Evolutionary conservation across 169 alveolate species (phyloP), one percentile per base, ranked within the genome.

Genomic region (Cryptosporidium canis): DNA sequence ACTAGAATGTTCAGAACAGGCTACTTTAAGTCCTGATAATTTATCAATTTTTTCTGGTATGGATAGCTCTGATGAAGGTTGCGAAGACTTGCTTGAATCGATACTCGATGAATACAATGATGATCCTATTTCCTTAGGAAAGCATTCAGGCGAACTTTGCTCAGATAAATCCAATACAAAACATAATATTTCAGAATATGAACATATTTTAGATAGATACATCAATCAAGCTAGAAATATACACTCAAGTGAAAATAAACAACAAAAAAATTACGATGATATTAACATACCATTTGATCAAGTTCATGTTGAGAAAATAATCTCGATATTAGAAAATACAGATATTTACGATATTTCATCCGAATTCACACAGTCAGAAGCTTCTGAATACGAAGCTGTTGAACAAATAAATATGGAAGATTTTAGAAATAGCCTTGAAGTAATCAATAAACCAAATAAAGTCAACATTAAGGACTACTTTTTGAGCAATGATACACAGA

Each of bases 161-260:
- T 35, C 16, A 18, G 35, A 16, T 35, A 16, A 37, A 35, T 0
- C 16, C 27, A 43, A 65, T 4, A 33, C 33, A 14, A 67, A 44
- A 18, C 45, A 31, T 12, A 39, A 67, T 77, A 39, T 55, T 29
- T 43, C 27, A 44, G 45, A 77, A 24, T 77, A 55, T 45, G 87
- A 77, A 55, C 35, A 77, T 35, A 55, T 77, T 35, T 35, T 77
- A 35, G 87, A 77, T 77, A 63, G 55, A 77, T 77, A 77, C 29
- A 77, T 77, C 9, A 55, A 48, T 11, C 44, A 39, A 39, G 87
- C 65, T 18, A 41, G 27, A 77, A 41, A 24, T n/a, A 12, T 18
- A 4, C 4, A 41, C 12, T 37, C 18, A 2, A 9, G 27, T 43
- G 37, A 11, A 29, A 45, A 35, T 3, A 61, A 61, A 37, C 44